Evolutionary conservation across 352 stramenopile species (phyloP), one percentile per base, ranked within the genome.

Genomic region (Pythium brachiatum): DNA sequence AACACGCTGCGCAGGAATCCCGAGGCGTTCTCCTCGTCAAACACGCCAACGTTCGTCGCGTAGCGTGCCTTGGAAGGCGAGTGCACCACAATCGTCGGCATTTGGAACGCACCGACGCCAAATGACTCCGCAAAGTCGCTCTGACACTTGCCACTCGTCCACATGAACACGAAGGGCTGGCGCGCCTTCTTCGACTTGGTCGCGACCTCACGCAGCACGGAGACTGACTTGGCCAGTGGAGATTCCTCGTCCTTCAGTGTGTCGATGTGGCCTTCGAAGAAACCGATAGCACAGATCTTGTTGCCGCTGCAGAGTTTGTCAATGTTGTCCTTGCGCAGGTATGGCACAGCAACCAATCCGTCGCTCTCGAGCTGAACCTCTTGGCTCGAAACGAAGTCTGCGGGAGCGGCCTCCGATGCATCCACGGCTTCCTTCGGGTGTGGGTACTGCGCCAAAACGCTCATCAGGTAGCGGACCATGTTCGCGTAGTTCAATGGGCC

Each of bases 241-340:
- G 78, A 91, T 12, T 84, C 65, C 0, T 64, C 39, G 9, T 86
- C 69, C 8, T 18, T 56, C 0, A 87, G 57, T 0, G 74, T 87
- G 38, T 86, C 73, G 2, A 78, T 38, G 54, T 90, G 79, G 8
- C 81, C 70, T 27, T 88, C 77, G 25, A 90, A 88, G 53, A 93
- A 90, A 12, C 79, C 82, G 44, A 94, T 90, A 6, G 77, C 82
- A 64, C 84, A 94, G 56, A 94, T 88, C 26, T 78, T 86, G 62
- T 74, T 85, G 52, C 76, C 79, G 7, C 53, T 55, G 50, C 84
- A 94, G 0, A 85, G 57, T 4, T 77, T 41, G 20, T 75, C 68
- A 12, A 89, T 38, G 47, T 86, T 89, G 9, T 80, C 64, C 46
- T 79, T 81, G 9, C 57, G 74, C 53, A 91, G 11, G 32, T 89